Percentiles rank a stretch among this genome's conserved stretches.
Evolutionary conservation across 2,329 filamentous ascomycete genomes (phyloP).

Genomic region (Microcyclospora tardicrescens): DNA sequence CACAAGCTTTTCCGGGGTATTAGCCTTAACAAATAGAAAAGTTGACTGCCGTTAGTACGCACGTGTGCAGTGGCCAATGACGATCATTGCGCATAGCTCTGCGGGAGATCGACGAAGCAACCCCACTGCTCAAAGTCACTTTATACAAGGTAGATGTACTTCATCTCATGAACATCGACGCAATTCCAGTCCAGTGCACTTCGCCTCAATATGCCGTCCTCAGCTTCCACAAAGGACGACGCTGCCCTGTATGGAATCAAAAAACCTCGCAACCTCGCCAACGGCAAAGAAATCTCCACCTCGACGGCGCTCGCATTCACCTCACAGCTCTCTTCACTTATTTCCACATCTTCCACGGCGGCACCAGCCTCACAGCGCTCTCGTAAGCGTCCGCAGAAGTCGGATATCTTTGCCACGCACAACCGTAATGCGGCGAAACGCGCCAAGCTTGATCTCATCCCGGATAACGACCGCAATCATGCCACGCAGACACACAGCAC

Average conservation of each 20-base stretch:
- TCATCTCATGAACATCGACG: too few species aligned
- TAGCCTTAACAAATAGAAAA: background rate
- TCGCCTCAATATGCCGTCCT: too few species aligned
- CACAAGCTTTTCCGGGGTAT: conserved; percentile 1
- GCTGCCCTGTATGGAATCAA: conserved; percentile 65
- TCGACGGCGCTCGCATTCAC: conserved; percentile 71
- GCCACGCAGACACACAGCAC: conserved; percentile 49
- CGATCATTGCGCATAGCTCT: background rate
- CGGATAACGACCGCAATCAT: conserved; percentile 39
- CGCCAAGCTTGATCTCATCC: conserved; percentile 42
- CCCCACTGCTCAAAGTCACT: too few species aligned
- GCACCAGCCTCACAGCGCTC: conserved; percentile 23
- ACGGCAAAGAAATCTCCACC: conserved; percentile 52
- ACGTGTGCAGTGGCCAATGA: background rate
- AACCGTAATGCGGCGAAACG: conserved; percentile 52
- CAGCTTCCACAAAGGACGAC: conserved; percentile 31
- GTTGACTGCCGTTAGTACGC: background rate
- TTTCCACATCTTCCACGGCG: conserved; percentile 36
- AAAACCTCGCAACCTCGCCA: conserved; percentile 48
- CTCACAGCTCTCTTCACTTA: conserved; percentile 73
- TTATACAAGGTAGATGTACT: too few species aligned
- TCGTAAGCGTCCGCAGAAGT: conserved; percentile 47
- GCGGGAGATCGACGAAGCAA: too few species aligned
- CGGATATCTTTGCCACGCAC: conserved; percentile 55
- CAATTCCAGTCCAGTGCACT: too few species aligned